Evolutionary conservation across 1,284 basidiomycete genomes (phyloP).

Genomic region (Naganishia cerealis): DNA sequence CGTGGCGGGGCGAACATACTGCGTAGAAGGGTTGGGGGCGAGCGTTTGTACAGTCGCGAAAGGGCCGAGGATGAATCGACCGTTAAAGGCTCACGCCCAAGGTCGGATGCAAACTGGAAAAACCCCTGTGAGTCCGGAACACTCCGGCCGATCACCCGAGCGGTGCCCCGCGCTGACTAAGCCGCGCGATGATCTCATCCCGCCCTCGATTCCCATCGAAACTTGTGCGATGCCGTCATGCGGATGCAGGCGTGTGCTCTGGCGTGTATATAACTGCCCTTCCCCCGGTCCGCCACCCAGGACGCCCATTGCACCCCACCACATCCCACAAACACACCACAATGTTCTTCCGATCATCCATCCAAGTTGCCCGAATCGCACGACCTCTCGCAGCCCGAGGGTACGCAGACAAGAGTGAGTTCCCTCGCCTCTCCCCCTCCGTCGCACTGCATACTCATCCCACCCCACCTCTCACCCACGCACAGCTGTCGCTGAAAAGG

Average conservation of each 20-base stretch:
- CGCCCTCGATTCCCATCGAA: not conserved
- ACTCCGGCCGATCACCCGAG: not conserved
- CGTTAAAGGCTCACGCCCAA: no score
- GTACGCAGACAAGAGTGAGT: conserved; percentile 34
- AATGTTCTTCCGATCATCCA: conserved; percentile 32
- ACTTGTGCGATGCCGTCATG: not conserved
- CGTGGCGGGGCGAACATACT: not conserved
- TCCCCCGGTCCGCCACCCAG: no score
- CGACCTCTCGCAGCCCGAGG: conserved; percentile 31
- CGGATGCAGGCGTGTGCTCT: not conserved
- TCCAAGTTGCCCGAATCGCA: conserved; percentile 25
- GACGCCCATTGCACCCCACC: not conserved
- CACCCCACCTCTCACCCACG: not conserved
- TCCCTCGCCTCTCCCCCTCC: not conserved
- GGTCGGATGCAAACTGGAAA: no score
- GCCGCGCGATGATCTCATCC: not conserved
- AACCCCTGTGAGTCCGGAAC: no score
- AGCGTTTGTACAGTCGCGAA: not conserved
- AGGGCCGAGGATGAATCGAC: not conserved
- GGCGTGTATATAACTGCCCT: not conserved
- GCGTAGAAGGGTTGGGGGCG: not conserved
- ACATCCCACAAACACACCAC: conserved; percentile 11
- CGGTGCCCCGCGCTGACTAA: conserved; percentile 1
- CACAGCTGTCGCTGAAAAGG: conserved; percentile 31
- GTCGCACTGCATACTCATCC: not conserved